Evolutionary conservation across 306 rosid species (phyloP), one percentile per base, ranked within the genome.

Genomic region (Boehmeria nivea): DNA sequence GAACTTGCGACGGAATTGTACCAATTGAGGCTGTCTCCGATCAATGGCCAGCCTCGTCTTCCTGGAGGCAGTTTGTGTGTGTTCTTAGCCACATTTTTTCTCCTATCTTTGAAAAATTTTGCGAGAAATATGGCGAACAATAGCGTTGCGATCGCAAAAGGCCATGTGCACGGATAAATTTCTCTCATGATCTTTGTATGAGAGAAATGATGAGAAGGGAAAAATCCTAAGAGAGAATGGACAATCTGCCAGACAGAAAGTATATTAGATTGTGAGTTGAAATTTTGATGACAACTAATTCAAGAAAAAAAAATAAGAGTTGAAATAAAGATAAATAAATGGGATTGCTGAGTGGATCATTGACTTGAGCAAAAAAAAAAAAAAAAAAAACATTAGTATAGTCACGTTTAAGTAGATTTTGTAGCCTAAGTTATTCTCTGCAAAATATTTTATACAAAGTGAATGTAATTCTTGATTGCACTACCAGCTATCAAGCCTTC

Each of bases 1-100:
- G 95, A 82, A 55, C 94, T 80, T 52, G 95, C 86, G 59, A 86
- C 95, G 27, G 98, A 94, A 59, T 78, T 76, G 70, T 87, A 84
- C 98, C 95, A 90, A 50, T 69, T 75, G 71, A 87, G 65, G 80
- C 95, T 90, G 64, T 90, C 95, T 22, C 98, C 98, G 6, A 90
- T 78, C 53, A 90, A 39, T 31, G 95, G 95, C 95, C 95, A 90
- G 0, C 98, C 81, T 76, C 83, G 84, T 54, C 94, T 78, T 54
- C 98, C 98, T 0, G 98, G 87, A 12, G 98, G 98, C 57, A 87
- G 71, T 63, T 66, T 71, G 47, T 22, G 38, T 34, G 24, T 58
- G 20, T 45, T 53, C 50, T 42, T 61, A 27, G 52, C 61, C 59
- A 24, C 68, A 31, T 65, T 67, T 54, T 49, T 60, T 52, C 12